Percentiles rank a stretch among this genome's conserved stretches.
phyloP scores from a whole-genome alignment of 768 basidiomycete genomes.

The Rickenella mellea region DNA sequence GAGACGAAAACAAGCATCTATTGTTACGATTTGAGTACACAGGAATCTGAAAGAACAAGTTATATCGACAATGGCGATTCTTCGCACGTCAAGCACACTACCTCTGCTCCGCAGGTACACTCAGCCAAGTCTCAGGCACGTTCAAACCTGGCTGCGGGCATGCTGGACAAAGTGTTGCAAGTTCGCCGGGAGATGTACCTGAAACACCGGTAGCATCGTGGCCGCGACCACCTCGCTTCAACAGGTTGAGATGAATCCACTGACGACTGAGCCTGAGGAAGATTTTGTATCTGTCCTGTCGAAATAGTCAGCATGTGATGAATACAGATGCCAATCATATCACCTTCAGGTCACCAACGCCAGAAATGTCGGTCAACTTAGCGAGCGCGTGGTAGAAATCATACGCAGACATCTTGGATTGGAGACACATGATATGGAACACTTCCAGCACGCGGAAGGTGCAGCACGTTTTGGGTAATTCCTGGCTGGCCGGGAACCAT shows the following conservation, averaged over 20 bases:
- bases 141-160: constrained; percentile 18
- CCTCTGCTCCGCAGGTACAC: no score
- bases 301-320: no score
- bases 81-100: no score
- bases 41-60: no score
- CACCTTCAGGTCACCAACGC: neutral
- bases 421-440: neutral
- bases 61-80: no score
- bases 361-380: neutral
- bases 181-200: constrained; percentile 11
- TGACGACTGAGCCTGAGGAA: constrained; percentile 3
- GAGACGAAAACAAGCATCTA: constrained; percentile 3
- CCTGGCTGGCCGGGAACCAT: constrained; percentile 11
- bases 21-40: constrained; percentile 1
- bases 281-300: neutral
- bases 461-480: constrained; percentile 5
- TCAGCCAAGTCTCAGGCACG: no score
- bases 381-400: neutral
- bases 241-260: constrained; percentile 15
- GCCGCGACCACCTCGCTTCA: constrained; percentile 15
- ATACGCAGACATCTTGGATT: constrained; percentile 4
- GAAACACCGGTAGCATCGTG: constrained; percentile 10
- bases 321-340: no score
- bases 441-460: constrained; percentile 6
- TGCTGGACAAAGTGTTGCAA: constrained; percentile 17